phyloP scores from a whole-genome alignment of 495 filamentous ascomycete genomes.

The Penicillium cinerascens region DNA sequence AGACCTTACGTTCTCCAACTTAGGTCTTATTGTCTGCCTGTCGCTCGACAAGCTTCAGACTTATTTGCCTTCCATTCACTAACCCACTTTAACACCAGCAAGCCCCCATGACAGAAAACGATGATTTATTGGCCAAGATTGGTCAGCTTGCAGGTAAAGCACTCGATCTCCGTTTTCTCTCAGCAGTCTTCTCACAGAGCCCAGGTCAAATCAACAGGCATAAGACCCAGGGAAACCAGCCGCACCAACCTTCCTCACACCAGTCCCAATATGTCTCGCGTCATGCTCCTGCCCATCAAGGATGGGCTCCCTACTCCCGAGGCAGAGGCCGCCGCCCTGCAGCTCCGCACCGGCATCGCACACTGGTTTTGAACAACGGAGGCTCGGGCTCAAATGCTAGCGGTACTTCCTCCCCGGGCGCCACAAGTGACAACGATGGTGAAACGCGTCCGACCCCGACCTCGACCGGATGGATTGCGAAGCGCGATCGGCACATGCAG shows the following conservation, averaged over 20 bases:
- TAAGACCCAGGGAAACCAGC: conserved; percentile 56
- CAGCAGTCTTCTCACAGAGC: conserved; percentile 24
- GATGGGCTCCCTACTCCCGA: conserved; percentile 45
- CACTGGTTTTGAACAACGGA: conserved; percentile 66
- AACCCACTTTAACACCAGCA: conserved; percentile 1
- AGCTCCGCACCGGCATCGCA: conserved; percentile 62
- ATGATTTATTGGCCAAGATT: conserved; percentile 73
- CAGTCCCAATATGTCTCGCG: conserved; percentile 35
- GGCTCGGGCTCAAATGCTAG: conserved; percentile 19
- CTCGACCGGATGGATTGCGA: conserved; percentile 66
- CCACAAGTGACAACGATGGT: conserved; percentile 34
- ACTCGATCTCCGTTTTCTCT: conserved; percentile 8
- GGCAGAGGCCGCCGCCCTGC: conserved; percentile 42
- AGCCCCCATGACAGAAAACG: conserved; percentile 63
- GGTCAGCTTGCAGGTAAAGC: conserved; percentile 67
- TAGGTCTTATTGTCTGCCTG: not conserved
- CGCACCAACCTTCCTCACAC: conserved; percentile 23
- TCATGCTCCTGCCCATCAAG: conserved; percentile 42
- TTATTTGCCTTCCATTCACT: conserved; percentile 1
- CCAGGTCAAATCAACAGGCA: conserved; percentile 80
- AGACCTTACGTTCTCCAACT: not conserved
- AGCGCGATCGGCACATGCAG: conserved; percentile 80
- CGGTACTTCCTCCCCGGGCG: conserved; percentile 30
- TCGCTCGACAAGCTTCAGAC: not conserved
- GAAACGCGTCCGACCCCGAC: conserved; percentile 25